Base-by-base conservation (phyloP, 768 basidiomycete species). In the Sporobolomyces phaffii region DNA sequence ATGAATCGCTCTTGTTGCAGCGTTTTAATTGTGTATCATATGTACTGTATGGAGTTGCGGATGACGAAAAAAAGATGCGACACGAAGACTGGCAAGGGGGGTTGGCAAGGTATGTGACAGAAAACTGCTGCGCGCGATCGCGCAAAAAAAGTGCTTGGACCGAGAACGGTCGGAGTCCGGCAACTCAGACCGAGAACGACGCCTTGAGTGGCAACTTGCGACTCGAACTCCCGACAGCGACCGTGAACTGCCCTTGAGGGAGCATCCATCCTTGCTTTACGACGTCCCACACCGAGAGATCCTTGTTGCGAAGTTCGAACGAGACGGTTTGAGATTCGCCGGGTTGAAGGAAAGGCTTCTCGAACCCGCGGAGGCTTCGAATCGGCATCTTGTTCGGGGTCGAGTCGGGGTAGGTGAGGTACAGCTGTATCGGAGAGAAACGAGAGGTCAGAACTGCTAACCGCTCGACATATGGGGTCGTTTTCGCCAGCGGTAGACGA, bases 291-390 rank as follows among this genome's bases (percentile, higher is more conserved):
- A 47, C 50, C 4, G 66, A 48, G 66, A 68, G 60, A 28, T 68
- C 66, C 43, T 68, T 68, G 66, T 68, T 60, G 40, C 65, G 50
- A 77, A 79, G 63, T 80, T 73, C 40, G 72, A 51, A 78, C 48
- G 26, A 62, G 54, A 65, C 60, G 58, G 17, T 51, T 73, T 79
- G 78, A 31, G 34, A 63, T 38, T 63, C 64, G 48, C 65, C 77
- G 17, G 63, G 62, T 38, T 54, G 64, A 57, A 72, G 65, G 57
- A 26, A 59, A 15, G 70, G 68, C 69, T 76, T 76, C 11, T 28
- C 45, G 65, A 77, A 75, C 9, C 70, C 72, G 60, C 75, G 75
- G 45, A 77, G 73, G 17, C 41, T 59, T 24, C 51, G 60, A 4
- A 59, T 18, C 33, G 66, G 66, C 61, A 68, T 62, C 56, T 62